Evolutionary conservation across 352 stramenopile species (phyloP).

Genomic region (Phytopythium litorale): DNA sequence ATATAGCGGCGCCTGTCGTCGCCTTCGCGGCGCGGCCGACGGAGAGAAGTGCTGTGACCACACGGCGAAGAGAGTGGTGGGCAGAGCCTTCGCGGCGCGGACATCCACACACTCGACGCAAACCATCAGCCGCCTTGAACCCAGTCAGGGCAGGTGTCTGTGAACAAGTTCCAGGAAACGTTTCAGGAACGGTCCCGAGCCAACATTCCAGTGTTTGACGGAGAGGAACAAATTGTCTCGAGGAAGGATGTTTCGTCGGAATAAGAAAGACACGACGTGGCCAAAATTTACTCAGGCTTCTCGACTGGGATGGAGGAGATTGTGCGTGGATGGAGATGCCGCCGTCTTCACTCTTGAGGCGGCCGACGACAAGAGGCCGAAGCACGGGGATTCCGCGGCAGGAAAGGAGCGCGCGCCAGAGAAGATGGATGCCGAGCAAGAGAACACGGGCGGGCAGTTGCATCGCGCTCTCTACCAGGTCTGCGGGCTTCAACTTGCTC

Average conservation of each 20-base stretch:
- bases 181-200: constrained; percentile 1
- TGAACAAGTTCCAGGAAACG: background rate
- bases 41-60: background rate
- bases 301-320: background rate
- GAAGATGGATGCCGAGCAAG: background rate
- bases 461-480: background rate
- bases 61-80: background rate
- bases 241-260: background rate
- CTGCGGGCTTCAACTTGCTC: background rate
- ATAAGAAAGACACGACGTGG: background rate
- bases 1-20: background rate
- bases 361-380: too few species aligned
- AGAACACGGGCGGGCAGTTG: constrained; percentile 1
- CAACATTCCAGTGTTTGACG: background rate
- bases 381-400: too few species aligned
- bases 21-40: background rate
- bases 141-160: background rate
- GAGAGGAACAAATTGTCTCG: background rate
- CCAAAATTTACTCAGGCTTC: background rate
- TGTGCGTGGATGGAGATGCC: background rate
- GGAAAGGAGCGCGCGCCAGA: background rate
- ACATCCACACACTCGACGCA: background rate
- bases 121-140: background rate
- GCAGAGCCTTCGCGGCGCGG: background rate
- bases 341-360: background rate